Evolutionary conservation across 805 yeast species (phyloP).

Genomic region (Teunomyces gatunensis): DNA sequence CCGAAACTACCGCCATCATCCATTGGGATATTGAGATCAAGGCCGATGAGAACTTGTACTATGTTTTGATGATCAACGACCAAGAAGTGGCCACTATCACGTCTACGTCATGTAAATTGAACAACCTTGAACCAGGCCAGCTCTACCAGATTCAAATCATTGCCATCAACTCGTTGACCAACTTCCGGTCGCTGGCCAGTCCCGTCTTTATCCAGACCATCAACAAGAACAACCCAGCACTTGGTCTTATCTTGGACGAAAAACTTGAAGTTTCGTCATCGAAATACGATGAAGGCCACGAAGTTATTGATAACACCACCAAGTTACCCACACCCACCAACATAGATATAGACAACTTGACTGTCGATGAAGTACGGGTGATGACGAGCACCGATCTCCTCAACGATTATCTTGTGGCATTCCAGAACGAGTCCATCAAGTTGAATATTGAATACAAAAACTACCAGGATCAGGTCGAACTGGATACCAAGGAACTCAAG

Average conservation of each 20-base stretch:
- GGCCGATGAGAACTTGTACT: conserved; percentile 31
- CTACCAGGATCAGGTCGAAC: conserved; percentile 9
- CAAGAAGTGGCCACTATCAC: conserved; percentile 35
- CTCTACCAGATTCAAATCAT: conserved; percentile 36
- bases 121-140: conserved; percentile 23
- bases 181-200: conserved; percentile 32
- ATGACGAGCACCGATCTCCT: conserved; percentile 18
- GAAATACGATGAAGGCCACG: not conserved
- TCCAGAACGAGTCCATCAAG: conserved; percentile 25
- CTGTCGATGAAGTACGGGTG: conserved; percentile 13
- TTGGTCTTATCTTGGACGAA: conserved; percentile 2
- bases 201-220: conserved; percentile 33
- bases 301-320: not conserved
- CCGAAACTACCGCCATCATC: conserved; percentile 42
- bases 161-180: conserved; percentile 34
- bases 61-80: conserved; percentile 32
- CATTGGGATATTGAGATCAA: conserved; percentile 52
- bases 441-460: conserved; percentile 18
- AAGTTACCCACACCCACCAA: not conserved
- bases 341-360: conserved; percentile 7
- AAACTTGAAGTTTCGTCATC: conserved; percentile 3
- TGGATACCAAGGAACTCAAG: conserved; percentile 17
- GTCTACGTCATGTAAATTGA: conserved; percentile 33
- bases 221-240: not conserved
- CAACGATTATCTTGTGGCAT: conserved; percentile 22